These are phyloP conservation scores for Umbelopsis sp. DNA, from an alignment of 371 early-diverging fungal genomes.

Conservation along the genomic window DNA sequence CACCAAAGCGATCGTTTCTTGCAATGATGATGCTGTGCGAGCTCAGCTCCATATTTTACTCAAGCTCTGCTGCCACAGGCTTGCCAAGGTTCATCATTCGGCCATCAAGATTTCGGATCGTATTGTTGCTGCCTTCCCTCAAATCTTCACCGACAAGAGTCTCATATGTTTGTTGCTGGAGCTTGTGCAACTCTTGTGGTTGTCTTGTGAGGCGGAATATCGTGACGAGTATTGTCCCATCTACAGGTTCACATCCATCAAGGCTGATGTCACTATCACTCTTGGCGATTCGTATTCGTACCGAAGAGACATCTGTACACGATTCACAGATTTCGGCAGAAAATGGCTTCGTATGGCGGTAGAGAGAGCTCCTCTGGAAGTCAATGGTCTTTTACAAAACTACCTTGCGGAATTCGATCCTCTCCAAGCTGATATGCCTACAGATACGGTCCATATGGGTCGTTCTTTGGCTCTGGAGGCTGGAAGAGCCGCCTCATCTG, in stretches of 20 bases:
- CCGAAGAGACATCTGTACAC: constrained; percentile 69
- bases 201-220: constrained; percentile 80
- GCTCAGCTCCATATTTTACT: constrained; percentile 66
- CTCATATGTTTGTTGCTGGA: constrained; percentile 70
- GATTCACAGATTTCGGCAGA: constrained; percentile 63
- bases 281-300: constrained; percentile 79
- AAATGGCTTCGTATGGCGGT: constrained; percentile 72
- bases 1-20: constrained; percentile 51
- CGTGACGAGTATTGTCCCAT: constrained; percentile 80
- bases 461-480: constrained; percentile 75
- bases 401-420: constrained; percentile 66
- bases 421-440: constrained; percentile 47
- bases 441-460: constrained; percentile 68
- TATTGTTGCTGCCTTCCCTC: constrained; percentile 67
- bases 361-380: constrained; percentile 56
- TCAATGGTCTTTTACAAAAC: constrained; percentile 68
- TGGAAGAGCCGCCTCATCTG: constrained; percentile 57
- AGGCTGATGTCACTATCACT: constrained; percentile 70
- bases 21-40: constrained; percentile 48
- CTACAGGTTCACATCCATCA: constrained; percentile 71
- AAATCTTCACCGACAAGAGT: constrained; percentile 70
- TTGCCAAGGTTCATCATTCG: constrained; percentile 66
- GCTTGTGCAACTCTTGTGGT: constrained; percentile 79
- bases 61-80: constrained; percentile 68
- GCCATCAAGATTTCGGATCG: constrained; percentile 61